A percentile compares a stretch with the other conserved stretches of the same genome.
phyloP scores from a whole-genome alignment of 1,284 basidiomycete species.

The Cutaneotrichosporon sp. region DNA sequence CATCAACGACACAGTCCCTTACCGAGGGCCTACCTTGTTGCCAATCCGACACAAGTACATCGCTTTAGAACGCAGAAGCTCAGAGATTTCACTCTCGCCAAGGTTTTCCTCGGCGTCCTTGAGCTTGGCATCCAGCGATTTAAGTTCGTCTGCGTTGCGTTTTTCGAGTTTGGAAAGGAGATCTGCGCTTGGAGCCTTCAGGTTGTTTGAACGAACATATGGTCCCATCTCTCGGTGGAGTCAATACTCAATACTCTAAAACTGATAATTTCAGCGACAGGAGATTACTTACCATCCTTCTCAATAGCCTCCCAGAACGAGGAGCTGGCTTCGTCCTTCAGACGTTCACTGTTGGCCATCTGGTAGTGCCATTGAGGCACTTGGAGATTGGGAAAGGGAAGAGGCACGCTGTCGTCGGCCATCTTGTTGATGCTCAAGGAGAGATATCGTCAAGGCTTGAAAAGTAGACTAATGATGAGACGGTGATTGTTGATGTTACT shows the following conservation, averaged over 20 bases:
- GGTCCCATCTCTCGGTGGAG: slow-evolving; percentile 90
- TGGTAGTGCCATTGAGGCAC: slow-evolving; percentile 73
- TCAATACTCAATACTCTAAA: too few species aligned
- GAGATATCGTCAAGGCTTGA: too few species aligned
- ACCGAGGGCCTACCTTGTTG: slow-evolving; percentile 62
- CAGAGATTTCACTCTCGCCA: slow-evolving; percentile 89
- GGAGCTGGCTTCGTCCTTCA: slow-evolving; percentile 64
- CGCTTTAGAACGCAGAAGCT: slow-evolving; percentile 77
- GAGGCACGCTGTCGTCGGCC: slow-evolving; percentile 71
- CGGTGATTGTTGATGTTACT: too few species aligned
- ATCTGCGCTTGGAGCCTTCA: slow-evolving; percentile 52
- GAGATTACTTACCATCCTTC: slow-evolving; percentile 72
- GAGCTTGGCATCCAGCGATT: slow-evolving; percentile 70
- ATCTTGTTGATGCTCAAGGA: slow-evolving; percentile 55
- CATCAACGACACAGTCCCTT: slow-evolving; percentile 6
- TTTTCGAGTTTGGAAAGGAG: slow-evolving; percentile 67
- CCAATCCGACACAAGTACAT: slow-evolving; percentile 85
- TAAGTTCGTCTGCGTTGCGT: slow-evolving; percentile 70
- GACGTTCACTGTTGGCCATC: slow-evolving; percentile 60
- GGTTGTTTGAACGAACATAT: slow-evolving; percentile 53
- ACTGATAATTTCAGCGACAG: too few species aligned
- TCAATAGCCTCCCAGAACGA: slow-evolving; percentile 71
- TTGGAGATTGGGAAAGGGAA: slow-evolving; percentile 77
- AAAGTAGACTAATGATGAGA: too few species aligned
- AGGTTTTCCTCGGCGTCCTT: slow-evolving; percentile 84